Conservation (phyloP, 2,329 filamentous ascomycete genomes). For the Peltaster fructicola region DNA sequence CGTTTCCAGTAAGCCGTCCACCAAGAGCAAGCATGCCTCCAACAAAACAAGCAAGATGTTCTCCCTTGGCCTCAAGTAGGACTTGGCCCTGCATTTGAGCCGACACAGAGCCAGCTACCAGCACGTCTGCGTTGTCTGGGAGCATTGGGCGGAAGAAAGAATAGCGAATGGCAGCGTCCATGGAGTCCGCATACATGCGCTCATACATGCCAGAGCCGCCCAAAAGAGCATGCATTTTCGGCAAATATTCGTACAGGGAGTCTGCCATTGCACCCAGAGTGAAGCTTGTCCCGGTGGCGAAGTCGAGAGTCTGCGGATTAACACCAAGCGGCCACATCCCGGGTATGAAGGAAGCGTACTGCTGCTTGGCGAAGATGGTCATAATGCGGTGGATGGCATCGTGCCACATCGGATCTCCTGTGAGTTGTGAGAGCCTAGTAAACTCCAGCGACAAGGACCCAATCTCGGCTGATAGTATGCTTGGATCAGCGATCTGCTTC, state of each 20-base stretch:
- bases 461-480: slow-evolving; percentile 31
- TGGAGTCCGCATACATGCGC: slow-evolving; percentile 28
- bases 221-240: slow-evolving; percentile 14
- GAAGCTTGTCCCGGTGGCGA: slow-evolving; percentile 13
- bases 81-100: slow-evolving; percentile 5
- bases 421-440: slow-evolving; percentile 46
- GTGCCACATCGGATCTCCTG: slow-evolving; percentile 41
- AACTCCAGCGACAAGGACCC: slow-evolving; percentile 45
- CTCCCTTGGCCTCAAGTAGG: slow-evolving; percentile 23
- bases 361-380: slow-evolving; percentile 36
- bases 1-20: slow-evolving; percentile 40
- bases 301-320: slow-evolving; percentile 23
- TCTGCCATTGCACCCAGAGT: slow-evolving; percentile 19
- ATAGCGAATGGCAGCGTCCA: slow-evolving; percentile 28
- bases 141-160: slow-evolving; percentile 28
- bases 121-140: slow-evolving; percentile 19
- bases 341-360: slow-evolving; percentile 37
- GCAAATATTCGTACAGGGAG: slow-evolving; percentile 19
- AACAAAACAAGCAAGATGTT: slow-evolving; percentile 53
- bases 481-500: slow-evolving; percentile 15
- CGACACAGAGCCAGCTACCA: slow-evolving; percentile 19
- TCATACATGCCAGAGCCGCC: slow-evolving; percentile 21
- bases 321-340: slow-evolving; percentile 45
- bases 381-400: slow-evolving; percentile 42
- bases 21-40: slow-evolving; percentile 55